Conservation (phyloP, 495 filamentous ascomycete species). For the Friedmanniomyces endolithicus region DNA sequence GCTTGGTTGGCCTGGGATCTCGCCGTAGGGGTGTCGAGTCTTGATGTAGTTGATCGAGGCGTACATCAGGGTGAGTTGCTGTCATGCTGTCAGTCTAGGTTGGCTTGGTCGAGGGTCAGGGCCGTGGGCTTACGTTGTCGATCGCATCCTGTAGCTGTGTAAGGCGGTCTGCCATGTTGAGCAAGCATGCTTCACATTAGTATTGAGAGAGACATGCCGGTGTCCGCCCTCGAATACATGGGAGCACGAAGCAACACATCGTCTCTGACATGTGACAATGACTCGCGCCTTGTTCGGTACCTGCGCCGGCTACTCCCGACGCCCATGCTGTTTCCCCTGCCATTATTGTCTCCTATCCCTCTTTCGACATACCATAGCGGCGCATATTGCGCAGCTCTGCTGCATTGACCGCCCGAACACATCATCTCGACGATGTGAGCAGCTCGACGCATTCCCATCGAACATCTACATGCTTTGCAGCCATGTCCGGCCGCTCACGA, state of each 20-base stretch:
- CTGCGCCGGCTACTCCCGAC: slow-evolving; percentile 1
- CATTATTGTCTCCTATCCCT: background rate
- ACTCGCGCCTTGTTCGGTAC: background rate
- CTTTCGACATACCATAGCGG: too few relatives aligned
- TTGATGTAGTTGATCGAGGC: slow-evolving; percentile 71
- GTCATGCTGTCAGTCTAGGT: slow-evolving; percentile 10
- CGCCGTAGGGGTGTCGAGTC: slow-evolving; percentile 64
- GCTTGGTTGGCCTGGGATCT: slow-evolving; percentile 47
- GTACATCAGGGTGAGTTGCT: slow-evolving; percentile 87
- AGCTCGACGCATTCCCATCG: background rate
- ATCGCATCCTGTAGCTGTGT: slow-evolving; percentile 92
- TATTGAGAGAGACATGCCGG: too few relatives aligned
- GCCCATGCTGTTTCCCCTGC: background rate
- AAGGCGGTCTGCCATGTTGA: slow-evolving; percentile 70
- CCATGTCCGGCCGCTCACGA: background rate
- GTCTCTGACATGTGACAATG: background rate
- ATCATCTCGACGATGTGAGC: background rate
- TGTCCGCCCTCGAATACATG: too few relatives aligned
- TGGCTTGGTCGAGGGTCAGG: background rate
- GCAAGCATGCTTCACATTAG: background rate
- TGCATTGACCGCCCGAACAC: background rate
- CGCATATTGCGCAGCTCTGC: too few relatives aligned
- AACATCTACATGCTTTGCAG: slow-evolving; percentile 10
- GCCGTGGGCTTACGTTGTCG: slow-evolving; percentile 56
- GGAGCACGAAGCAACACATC: background rate